A percentile compares a stretch with the other conserved stretches of the same genome.
Conservation (phyloP, 345 rosid genomes). For the Eucalyptus curtisii region DNA sequence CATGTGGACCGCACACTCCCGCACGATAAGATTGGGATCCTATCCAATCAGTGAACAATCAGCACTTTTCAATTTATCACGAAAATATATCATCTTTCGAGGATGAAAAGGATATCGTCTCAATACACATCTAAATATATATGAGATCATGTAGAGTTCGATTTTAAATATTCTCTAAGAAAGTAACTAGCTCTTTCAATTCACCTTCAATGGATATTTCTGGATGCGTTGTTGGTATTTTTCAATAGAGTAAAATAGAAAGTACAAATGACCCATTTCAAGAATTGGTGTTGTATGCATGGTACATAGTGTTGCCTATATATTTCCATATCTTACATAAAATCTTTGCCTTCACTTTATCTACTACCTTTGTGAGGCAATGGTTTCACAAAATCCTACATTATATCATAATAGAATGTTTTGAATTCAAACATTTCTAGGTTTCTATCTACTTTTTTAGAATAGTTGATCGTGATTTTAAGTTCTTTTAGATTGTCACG, state of each 20-base stretch:
- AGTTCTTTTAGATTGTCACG: no score
- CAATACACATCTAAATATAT: no score
- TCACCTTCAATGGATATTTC: background rate
- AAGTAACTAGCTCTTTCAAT: no score
- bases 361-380: background rate
- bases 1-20: background rate
- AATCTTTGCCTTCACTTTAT: background rate
- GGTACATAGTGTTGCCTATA: background rate
- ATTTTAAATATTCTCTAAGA: no score
- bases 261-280: background rate
- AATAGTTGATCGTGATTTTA: accelerated
- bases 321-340: background rate
- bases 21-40: background rate
- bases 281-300: background rate
- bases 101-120: no score
- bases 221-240: accelerated
- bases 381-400: no score
- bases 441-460: no score
- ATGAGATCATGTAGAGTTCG: no score
- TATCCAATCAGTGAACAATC: background rate
- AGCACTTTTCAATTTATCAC: background rate
- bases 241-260: background rate
- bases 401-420: no score
- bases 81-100: no score
- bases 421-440: no score